Evolutionary conservation across 371 early-diverging fungal genomes (phyloP).

Genomic region (Blastocladiella emersonii): DNA sequence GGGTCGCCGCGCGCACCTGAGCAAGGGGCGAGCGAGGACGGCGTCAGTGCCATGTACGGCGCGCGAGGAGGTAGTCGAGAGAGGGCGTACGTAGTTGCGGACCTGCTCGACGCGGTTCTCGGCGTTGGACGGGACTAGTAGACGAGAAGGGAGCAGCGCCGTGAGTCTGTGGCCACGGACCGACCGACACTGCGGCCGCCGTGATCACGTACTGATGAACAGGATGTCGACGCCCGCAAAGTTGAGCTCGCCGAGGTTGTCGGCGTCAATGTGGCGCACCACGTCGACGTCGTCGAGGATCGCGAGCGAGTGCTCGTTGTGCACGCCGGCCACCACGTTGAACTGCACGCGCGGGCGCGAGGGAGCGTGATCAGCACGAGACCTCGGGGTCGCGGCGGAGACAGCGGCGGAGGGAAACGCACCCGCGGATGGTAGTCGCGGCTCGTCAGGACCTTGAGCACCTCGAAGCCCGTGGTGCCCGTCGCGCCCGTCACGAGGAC

Average conservation of each 20-base stretch:
- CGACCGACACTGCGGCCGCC: too few species aligned
- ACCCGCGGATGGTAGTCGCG: neutral
- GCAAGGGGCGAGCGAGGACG: too few species aligned
- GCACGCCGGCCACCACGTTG: neutral
- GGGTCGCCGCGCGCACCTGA: neutral
- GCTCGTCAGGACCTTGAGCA: neutral
- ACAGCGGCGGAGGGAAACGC: neutral
- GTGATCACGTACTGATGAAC: constrained; percentile 4
- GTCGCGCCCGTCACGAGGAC: constrained; percentile 2
- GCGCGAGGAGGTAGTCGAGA: too few species aligned
- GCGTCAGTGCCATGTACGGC: too few species aligned
- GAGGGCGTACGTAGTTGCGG: neutral
- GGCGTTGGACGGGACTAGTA: constrained; percentile 3
- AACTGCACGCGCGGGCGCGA: neutral
- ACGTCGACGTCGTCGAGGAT: neutral
- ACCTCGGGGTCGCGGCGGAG: neutral
- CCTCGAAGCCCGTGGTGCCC: constrained; percentile 1
- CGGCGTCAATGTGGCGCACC: neutral
- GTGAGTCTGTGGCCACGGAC: too few species aligned
- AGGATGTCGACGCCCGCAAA: neutral
- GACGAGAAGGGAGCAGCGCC: neutral
- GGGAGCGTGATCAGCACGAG: neutral
- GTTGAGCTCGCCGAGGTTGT: neutral
- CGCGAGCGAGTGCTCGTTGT: neutral
- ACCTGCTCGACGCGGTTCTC: constrained; percentile 6